Conservation (phyloP, 495 filamentous ascomycete genomes). For the Bacidia rubella region DNA sequence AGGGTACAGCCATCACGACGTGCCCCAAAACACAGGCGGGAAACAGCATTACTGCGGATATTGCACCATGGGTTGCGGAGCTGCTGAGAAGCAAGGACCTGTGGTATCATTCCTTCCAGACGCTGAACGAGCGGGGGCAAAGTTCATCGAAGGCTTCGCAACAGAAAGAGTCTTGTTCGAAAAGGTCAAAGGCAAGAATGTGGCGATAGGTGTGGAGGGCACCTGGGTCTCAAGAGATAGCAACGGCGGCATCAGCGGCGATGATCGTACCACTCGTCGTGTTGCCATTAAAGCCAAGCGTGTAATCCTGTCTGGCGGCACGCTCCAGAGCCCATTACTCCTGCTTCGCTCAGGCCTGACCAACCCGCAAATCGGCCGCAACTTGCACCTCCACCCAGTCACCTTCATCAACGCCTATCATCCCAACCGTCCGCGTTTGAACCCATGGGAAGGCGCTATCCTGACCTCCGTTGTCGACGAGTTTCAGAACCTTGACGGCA, state of each 20-base stretch:
- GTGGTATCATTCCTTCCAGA: constrained; percentile 65
- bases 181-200: constrained; percentile 36
- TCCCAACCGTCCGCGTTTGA: constrained; percentile 39
- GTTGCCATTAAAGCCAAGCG: constrained; percentile 68
- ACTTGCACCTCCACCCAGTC: constrained; percentile 73
- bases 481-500: constrained; percentile 69
- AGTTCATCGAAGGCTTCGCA: constrained; percentile 66
- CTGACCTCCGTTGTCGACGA: constrained; percentile 64
- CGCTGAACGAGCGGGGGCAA: constrained; percentile 58
- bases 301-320: constrained; percentile 63
- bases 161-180: constrained; percentile 57
- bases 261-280: constrained; percentile 34
- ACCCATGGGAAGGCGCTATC: constrained; percentile 67
- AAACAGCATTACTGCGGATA: constrained; percentile 63
- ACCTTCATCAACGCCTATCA: constrained; percentile 46
- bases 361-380: constrained; percentile 72
- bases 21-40: constrained; percentile 69
- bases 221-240: constrained; percentile 59
- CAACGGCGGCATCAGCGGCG: constrained; percentile 39
- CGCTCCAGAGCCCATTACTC: constrained; percentile 61
- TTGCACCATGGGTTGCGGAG: constrained; percentile 64
- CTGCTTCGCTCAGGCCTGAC: constrained; percentile 58
- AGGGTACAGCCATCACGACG: constrained; percentile 54
- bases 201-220: constrained; percentile 54
- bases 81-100: constrained; percentile 63